These are phyloP conservation scores for Penicillium riverlandense DNA, from an alignment of 495 filamentous ascomycete species.

Conservation along the genomic window DNA sequence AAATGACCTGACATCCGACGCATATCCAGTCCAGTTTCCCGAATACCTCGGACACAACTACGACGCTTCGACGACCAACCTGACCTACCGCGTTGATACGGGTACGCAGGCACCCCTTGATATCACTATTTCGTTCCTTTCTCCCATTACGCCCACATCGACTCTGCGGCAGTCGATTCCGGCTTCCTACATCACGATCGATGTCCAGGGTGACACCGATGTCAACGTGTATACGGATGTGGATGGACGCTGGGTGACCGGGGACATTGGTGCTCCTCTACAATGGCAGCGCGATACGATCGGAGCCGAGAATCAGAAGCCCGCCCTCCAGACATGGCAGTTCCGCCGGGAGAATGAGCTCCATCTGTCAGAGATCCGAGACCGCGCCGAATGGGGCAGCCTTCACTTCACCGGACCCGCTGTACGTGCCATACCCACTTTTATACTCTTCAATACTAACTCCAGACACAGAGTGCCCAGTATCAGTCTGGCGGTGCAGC, in stretches of 20 bases:
- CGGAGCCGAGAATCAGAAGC: constrained; percentile 12
- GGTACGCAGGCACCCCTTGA: constrained; percentile 32
- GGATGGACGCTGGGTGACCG: constrained; percentile 86
- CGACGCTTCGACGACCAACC: constrained; percentile 88
- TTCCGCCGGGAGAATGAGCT: constrained; percentile 58
- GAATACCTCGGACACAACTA: constrained; percentile 73
- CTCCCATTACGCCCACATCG: constrained; percentile 87
- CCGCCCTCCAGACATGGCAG: constrained; percentile 51
- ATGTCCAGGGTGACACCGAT: constrained; percentile 62
- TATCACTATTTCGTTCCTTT: constrained; percentile 78
- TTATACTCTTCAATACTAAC: constrained; percentile 9
- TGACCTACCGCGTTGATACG: constrained; percentile 68
- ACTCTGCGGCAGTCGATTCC: constrained; percentile 87
- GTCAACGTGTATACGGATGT: constrained; percentile 83
- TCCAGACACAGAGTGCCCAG: constrained; percentile 36
- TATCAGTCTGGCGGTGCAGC: constrained; percentile 68
- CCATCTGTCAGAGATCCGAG: constrained; percentile 64
- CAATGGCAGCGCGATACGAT: constrained; percentile 55
- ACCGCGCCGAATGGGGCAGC: constrained; percentile 85
- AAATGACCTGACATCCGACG: constrained; percentile 55
- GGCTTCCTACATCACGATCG: constrained; percentile 73
- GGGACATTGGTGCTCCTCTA: constrained; percentile 59
- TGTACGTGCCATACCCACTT: constrained; percentile 21
- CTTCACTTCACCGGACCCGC: constrained; percentile 70
- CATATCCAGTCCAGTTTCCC: constrained; percentile 61